These are phyloP conservation scores for Xylariaceae sp. DNA, from an alignment of 2,329 filamentous ascomycete genomes.

Conservation along the genomic window DNA sequence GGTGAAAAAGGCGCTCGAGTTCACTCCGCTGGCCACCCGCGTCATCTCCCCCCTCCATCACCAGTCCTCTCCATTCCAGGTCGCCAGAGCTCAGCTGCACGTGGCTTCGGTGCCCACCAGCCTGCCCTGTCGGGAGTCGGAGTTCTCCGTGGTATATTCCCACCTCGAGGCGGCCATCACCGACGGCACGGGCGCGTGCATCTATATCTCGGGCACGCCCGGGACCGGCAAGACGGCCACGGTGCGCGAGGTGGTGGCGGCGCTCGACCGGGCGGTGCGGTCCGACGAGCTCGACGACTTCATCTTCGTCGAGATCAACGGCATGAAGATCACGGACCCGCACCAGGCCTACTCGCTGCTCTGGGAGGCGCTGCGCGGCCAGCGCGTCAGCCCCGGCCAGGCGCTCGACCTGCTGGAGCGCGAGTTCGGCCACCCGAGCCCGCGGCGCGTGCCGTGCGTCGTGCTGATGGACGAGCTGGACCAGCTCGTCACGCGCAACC, in stretches of 20 bases:
- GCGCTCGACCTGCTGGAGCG: conserved; percentile 84
- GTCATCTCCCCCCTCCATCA: conserved; percentile 68
- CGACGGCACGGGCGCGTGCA: conserved; percentile 88
- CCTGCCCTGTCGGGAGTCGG: conserved; percentile 83
- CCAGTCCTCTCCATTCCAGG: conserved; percentile 80
- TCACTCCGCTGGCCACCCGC: conserved; percentile 88
- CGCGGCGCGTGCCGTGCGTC: conserved; percentile 86
- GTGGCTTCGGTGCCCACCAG: conserved; percentile 87
- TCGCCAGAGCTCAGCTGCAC: conserved; percentile 81
- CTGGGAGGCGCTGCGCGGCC: conserved; percentile 92
- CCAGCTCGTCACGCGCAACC: conserved; percentile 94
- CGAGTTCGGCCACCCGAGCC: conserved; percentile 87
- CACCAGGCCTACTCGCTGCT: conserved; percentile 92
- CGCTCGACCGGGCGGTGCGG: conserved; percentile 78
- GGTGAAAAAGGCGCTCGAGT: conserved; percentile 84
- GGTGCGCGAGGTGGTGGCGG: conserved; percentile 86
- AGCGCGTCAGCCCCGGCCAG: conserved; percentile 85
- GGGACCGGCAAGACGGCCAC: conserved; percentile 97
- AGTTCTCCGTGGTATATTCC: conserved; percentile 87
- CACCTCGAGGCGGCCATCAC: conserved; percentile 91
- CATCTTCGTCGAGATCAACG: conserved; percentile 98
- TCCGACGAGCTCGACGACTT: conserved; percentile 95
- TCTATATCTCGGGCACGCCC: conserved; percentile 98
- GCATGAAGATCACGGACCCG: conserved; percentile 98
- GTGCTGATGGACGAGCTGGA: conserved; percentile 98